Evolutionary conservation across 2,329 filamentous ascomycete genomes (phyloP).

Genomic region (Parastagonospora nodorum): DNA sequence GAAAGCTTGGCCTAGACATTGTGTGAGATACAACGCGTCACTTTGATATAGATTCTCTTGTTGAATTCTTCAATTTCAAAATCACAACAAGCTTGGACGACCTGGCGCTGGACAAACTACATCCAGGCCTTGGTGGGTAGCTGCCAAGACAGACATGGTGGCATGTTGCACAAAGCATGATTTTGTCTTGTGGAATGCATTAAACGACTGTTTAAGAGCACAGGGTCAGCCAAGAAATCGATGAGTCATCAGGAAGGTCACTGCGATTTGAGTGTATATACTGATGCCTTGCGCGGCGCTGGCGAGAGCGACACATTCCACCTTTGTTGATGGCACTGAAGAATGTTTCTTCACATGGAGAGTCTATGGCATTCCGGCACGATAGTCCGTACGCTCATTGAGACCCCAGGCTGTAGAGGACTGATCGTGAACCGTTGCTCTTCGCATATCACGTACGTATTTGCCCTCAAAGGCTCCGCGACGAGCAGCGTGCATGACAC

Average conservation of each 20-base stretch:
- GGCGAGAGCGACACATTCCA: not conserved
- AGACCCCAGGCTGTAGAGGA: constrained; percentile 50
- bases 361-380: constrained; percentile 11
- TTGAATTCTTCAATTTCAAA: constrained; percentile 18
- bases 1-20: constrained; percentile 23
- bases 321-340: not conserved
- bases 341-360: not conserved
- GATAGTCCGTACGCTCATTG: constrained; percentile 32
- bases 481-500: constrained; percentile 54
- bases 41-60: constrained; percentile 23
- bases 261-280: too few relatives aligned
- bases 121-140: not conserved
- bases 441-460: constrained; percentile 59
- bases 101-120: not conserved
- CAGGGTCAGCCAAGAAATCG: not conserved
- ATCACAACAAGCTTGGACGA: constrained; percentile 24
- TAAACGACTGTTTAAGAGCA: not conserved
- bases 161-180: constrained; percentile 11
- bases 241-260: not conserved
- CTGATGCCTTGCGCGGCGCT: not conserved
- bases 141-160: not conserved
- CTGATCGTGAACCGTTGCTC: constrained; percentile 60
- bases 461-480: constrained; percentile 55
- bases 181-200: constrained; percentile 1
- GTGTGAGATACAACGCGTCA: constrained; percentile 17